phyloP scores from a whole-genome alignment of 2,329 filamentous ascomycete genomes.

The Camillea tinctor region DNA sequence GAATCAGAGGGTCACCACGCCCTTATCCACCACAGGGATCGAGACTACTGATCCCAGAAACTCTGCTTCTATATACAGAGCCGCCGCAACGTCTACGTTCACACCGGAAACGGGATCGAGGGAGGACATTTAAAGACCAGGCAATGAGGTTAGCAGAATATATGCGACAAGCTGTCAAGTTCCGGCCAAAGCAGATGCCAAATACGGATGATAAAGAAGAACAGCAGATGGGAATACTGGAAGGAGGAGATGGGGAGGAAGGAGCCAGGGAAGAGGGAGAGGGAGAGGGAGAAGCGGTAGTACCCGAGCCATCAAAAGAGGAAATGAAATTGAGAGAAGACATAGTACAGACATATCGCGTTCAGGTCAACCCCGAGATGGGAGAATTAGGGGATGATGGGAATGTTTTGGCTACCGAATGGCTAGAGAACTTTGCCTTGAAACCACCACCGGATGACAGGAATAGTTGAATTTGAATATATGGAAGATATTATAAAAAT shows the following conservation, averaged over 20 bases:
- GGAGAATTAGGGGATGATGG: constrained; percentile 13
- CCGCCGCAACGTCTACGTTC: constrained; percentile 19
- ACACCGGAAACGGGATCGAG: constrained; percentile 19
- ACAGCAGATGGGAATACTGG: constrained; percentile 35
- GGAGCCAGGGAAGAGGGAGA: constrained; percentile 38
- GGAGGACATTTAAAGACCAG: constrained; percentile 42
- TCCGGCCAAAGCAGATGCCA: constrained; percentile 17
- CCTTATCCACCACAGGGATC: constrained; percentile 51
- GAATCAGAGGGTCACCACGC: constrained; percentile 27
- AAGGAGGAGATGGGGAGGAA: constrained; percentile 41
- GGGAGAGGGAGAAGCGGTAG: not conserved
- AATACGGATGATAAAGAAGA: too few species aligned
- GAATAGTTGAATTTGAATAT: too few species aligned
- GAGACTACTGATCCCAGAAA: constrained; percentile 48
- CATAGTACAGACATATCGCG: constrained; percentile 39
- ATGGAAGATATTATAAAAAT: too few species aligned
- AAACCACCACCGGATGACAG: too few species aligned
- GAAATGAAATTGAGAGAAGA: constrained; percentile 22
- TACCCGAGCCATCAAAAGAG: constrained; percentile 22
- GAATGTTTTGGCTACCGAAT: constrained; percentile 17
- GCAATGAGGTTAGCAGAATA: constrained; percentile 45
- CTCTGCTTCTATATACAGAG: constrained; percentile 47
- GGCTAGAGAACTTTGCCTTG: constrained; percentile 18
- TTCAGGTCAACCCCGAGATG: constrained; percentile 32
- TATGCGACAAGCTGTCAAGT: constrained; percentile 50